Evolutionary conservation across 768 basidiomycete species (phyloP).

Genomic region (Crepidotus variabilis): DNA sequence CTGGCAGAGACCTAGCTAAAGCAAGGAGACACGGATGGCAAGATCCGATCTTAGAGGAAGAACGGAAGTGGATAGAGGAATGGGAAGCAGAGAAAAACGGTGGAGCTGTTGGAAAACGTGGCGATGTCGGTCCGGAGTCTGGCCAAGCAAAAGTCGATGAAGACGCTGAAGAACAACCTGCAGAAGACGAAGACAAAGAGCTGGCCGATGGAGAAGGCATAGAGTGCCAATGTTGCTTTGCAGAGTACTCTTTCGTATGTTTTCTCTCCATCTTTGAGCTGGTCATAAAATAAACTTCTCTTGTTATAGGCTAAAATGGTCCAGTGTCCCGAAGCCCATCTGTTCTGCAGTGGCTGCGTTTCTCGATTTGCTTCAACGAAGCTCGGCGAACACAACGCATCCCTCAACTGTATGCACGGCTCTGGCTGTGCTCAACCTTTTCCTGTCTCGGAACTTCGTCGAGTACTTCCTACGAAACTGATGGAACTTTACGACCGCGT

Average conservation of each 20-base stretch:
- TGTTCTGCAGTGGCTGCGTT: slow-evolving; percentile 79
- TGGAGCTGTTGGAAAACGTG: not conserved
- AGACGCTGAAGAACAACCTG: slow-evolving; percentile 25
- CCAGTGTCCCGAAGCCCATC: slow-evolving; percentile 86
- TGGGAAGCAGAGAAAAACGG: not conserved
- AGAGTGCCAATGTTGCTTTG: slow-evolving; percentile 89
- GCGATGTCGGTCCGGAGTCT: not conserved
- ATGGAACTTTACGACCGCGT: slow-evolving; percentile 70
- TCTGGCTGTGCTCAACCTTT: slow-evolving; percentile 69
- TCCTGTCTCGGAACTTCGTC: slow-evolving; percentile 60
- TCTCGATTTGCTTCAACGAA: slow-evolving; percentile 61
- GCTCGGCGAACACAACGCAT: slow-evolving; percentile 59
- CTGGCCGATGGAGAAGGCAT: slow-evolving; percentile 57
- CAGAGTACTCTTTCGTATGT: slow-evolving; percentile 65
- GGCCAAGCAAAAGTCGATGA: slow-evolving; percentile 15
- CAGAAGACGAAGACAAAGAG: slow-evolving; percentile 36
- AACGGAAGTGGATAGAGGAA: slow-evolving; percentile 34
- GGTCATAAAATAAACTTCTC: not conserved
- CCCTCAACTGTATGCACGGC: slow-evolving; percentile 80
- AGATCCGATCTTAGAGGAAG: slow-evolving; percentile 13
- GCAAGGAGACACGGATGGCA: not conserved
- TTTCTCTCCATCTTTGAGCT: not conserved
- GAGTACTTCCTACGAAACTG: slow-evolving; percentile 65
- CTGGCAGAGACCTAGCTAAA: not conserved
- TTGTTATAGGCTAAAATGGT: slow-evolving; percentile 75